Conservation (phyloP, 176 grass and related monocot genomes). For the Oryza meridionalis region DNA sequence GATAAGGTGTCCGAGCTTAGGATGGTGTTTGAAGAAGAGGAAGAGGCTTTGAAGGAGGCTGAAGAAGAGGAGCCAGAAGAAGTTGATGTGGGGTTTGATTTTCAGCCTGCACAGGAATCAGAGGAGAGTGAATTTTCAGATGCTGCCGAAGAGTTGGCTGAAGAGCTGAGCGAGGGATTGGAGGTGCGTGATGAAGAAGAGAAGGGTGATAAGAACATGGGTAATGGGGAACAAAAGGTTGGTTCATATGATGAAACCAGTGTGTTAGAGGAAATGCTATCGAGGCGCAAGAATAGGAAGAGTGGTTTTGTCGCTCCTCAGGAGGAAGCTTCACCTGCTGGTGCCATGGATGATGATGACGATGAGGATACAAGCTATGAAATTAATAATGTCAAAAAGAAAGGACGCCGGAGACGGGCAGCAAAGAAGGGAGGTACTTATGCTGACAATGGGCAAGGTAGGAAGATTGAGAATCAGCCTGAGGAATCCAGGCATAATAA, state of each 20-base stretch:
- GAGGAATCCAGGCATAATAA: conserved; percentile 35
- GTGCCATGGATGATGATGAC: conserved; percentile 1
- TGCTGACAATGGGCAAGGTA: conserved; percentile 26
- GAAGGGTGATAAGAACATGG: conserved; percentile 29
- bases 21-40: conserved; percentile 73
- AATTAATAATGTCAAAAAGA: conserved; percentile 44
- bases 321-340: conserved; percentile 19
- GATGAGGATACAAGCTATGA: conserved; percentile 34
- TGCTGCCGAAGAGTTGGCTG: conserved; percentile 59
- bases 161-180: conserved; percentile 58
- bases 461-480: conserved; percentile 14
- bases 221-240: conserved; percentile 50
- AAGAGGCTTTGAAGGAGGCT: conserved; percentile 60
- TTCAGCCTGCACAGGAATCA: conserved; percentile 67
- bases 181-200: conserved; percentile 55
- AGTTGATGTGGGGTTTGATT: conserved; percentile 72
- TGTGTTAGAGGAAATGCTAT: conserved; percentile 73
- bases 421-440: conserved; percentile 45
- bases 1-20: conserved; percentile 83
- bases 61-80: conserved; percentile 44
- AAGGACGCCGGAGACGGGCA: conserved; percentile 47
- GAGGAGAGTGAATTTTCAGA: conserved; percentile 68
- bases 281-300: conserved; percentile 60
- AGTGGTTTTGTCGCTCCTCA: conserved; percentile 32
- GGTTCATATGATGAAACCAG: conserved; percentile 65